Percentiles rank a stretch among this genome's conserved stretches.
phyloP scores from a whole-genome alignment of 192 early-diverging fungal species.

The Gryganskiella cystojenkinii region DNA sequence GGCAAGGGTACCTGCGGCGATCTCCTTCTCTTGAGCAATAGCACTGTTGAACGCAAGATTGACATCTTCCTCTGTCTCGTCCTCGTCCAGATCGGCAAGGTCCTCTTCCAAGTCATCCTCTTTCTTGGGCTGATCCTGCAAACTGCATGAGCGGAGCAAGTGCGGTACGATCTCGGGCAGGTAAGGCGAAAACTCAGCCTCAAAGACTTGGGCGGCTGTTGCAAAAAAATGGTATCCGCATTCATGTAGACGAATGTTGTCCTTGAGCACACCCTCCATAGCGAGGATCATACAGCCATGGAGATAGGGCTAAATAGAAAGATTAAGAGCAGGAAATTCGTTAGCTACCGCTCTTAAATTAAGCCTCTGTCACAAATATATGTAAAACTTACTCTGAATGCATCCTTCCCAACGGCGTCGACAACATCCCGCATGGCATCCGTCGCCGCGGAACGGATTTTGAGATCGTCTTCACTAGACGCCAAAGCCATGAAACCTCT shows the following conservation, averaged over 20 bases:
- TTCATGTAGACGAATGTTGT: slow-evolving; percentile 80
- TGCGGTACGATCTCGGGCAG: slow-evolving; percentile 79
- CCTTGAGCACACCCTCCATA: slow-evolving; percentile 79
- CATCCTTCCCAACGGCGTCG: slow-evolving; percentile 85
- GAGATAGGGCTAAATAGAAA: slow-evolving; percentile 64
- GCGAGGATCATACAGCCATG: slow-evolving; percentile 80
- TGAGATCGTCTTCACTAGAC: slow-evolving; percentile 74
- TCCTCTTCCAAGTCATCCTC: slow-evolving; percentile 16
- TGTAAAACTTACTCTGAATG: slow-evolving; percentile 67
- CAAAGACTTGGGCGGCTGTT: slow-evolving; percentile 83
- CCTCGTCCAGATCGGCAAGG: slow-evolving; percentile 55
- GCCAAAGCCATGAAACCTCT: slow-evolving; percentile 75
- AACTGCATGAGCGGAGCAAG: slow-evolving; percentile 79
- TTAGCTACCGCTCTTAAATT: too few species aligned
- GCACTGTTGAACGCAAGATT: slow-evolving; percentile 75
- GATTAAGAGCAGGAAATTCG: neutral
- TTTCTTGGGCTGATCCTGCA: slow-evolving; percentile 60
- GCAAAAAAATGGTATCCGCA: slow-evolving; percentile 90
- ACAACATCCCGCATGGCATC: slow-evolving; percentile 88
- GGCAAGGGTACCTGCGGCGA: slow-evolving; percentile 84
- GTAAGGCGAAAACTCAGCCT: slow-evolving; percentile 84
- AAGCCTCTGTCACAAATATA: too few species aligned
- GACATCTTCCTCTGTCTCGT: slow-evolving; percentile 68
- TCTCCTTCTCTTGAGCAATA: slow-evolving; percentile 90
- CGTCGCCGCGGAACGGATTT: slow-evolving; percentile 86